Evolutionary conservation across 345 rosid species (phyloP), one percentile per base, ranked within the genome.

Genomic region (Carallia brachiata): DNA sequence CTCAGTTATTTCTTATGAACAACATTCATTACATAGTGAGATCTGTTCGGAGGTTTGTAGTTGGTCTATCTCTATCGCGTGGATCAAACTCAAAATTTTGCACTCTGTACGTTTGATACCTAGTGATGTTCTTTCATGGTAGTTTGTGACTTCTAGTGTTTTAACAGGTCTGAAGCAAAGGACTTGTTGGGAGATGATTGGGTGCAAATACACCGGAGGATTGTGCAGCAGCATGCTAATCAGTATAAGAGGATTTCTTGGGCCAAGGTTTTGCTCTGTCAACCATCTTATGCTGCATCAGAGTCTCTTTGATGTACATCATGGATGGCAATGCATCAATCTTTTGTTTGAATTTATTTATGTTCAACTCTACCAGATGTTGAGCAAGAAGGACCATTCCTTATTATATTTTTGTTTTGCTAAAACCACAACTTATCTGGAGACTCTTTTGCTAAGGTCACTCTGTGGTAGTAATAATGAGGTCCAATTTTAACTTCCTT

Each of bases 101-200:
- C 44, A 53, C 68, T 36, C 36, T 60, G 32, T 67, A 52, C 40
- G 8, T 66, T 68, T 70, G 31, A 44, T 28, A 12, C 57, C 6
- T 36, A 36, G 19, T 19, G 8, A 18, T 55, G 10, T 19, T 55
- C 40, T 36, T 74, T 48, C 52, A 56, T 44, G 13, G 27, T 66
- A 5, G 23, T 56, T 31, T 58, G 48, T 52, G 5, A 48, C 75
- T 56, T 57, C 57, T 32, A 55, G 27, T 27, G 44, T 16, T 19
- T 76, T 73, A 50, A 72, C 88, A 92, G 99, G 87, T 95, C 99
- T 30, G 98, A 95, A 76, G 98, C 98, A 32, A 95, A 90, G 83
- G 99, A 95, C 68, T 77, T 89, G 62, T 72, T 95, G 68, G 97
- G 99, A 70, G 99, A 95, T 83, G 99, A 95, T 71, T 95, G 99